phyloP scores from a whole-genome alignment of 768 basidiomycete species.

The Royoungia palumana region DNA sequence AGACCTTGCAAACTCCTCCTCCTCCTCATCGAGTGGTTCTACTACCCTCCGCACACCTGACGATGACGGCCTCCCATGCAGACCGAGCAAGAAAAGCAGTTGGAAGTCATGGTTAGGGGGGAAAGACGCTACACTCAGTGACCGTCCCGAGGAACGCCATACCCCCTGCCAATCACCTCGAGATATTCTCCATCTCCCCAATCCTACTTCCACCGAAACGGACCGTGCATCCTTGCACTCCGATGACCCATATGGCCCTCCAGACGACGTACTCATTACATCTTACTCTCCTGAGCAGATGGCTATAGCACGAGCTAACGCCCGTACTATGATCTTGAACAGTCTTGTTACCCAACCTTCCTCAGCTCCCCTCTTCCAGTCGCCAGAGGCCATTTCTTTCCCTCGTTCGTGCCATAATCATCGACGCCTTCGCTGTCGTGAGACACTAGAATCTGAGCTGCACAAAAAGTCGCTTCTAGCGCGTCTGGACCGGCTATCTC shows the following conservation, averaged over 20 bases:
- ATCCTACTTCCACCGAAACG: constrained; percentile 21
- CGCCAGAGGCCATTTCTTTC: constrained; percentile 37
- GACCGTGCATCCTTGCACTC: constrained; percentile 39
- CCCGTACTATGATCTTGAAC: constrained; percentile 45
- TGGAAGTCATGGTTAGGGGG: constrained; percentile 58
- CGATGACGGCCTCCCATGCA: constrained; percentile 44
- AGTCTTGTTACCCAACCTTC: constrained; percentile 39
- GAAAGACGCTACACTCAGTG: constrained; percentile 29
- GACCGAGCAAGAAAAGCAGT: constrained; percentile 40
- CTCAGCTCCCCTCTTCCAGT: constrained; percentile 49
- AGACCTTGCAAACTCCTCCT: constrained; percentile 48
- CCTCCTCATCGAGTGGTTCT: constrained; percentile 60
- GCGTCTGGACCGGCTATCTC: constrained; percentile 41
- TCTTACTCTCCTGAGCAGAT: constrained; percentile 25
- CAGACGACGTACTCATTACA: constrained; percentile 15
- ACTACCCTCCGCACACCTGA: constrained; percentile 55
- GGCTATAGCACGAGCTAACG: constrained; percentile 35
- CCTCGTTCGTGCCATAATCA: constrained; percentile 55
- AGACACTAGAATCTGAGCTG: constrained; percentile 43
- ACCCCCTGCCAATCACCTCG: constrained; percentile 32
- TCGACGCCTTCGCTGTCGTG: constrained; percentile 33
- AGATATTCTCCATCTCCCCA: constrained; percentile 20
- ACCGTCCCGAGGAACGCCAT: constrained; percentile 26
- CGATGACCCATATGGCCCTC: constrained; percentile 31
- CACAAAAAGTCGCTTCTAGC: constrained; percentile 51